Base-by-base conservation (phyloP, 2,329 filamentous ascomycete genomes). In the Aspergillus quadrilineatus region DNA sequence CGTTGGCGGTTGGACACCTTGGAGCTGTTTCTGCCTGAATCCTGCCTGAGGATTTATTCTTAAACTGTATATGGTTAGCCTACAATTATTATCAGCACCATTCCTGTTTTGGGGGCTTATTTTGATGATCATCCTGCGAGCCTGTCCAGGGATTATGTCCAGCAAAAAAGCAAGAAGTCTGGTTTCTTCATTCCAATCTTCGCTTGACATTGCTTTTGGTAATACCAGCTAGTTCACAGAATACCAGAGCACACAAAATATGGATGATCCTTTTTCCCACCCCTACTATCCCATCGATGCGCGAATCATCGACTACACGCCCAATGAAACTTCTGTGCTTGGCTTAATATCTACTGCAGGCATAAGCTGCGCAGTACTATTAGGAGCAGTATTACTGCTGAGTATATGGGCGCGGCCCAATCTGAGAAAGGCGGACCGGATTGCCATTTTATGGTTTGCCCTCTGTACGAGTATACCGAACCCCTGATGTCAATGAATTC, bases 361-460 rank as follows among this genome's bases (percentile, higher is more conserved):
- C 9, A 75, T 76, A 4, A 82, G 81, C 22, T 85, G 83, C 65
- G 72, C 76, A 0, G 73, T 73, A 37, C 80, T 91, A 58, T 82
- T 92, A 58, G 72, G 78, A 26, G 66, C 78, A 6, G 85, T 86
- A 3, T 82, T 82, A 54, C 57, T 80, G 7, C 61, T 85, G 36
- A 78, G 84, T 58, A 83, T 81, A 62, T 74, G 73, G 56, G 66
- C 79, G 41, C 78, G 83, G 15, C 83, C 85, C 1, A 76, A 72
- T 8, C 68, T 90, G 51, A 75, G 77, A 34, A 72, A 65, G 6
- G 70, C 69, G 28, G 88, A 91, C 62, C 78, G 85, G 45, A 63
- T 81, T 10, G 82, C 82, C 4, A 82, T 88, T 22, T 73, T 90
- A 73, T 93, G 90, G 90, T 92, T 92, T 71, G 81, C 87, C 22